phyloP scores from a whole-genome alignment of 208 protist genomes.

The Trypanosoma theileri region DNA sequence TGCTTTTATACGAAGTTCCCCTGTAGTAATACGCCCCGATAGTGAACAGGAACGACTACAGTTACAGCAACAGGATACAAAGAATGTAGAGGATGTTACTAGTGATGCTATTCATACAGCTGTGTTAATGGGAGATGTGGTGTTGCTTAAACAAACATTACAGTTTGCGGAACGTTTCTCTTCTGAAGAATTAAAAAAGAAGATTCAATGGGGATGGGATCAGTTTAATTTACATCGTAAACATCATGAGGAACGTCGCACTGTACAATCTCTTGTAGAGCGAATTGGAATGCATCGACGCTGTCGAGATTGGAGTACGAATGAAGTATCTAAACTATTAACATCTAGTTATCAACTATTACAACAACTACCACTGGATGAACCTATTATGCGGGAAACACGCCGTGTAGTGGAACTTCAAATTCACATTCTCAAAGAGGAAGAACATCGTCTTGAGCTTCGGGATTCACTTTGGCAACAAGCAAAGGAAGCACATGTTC shows the following conservation, averaged over 20 bases:
- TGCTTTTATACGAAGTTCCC: neutral
- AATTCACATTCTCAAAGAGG: slow-evolving; percentile 17
- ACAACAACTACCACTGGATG: slow-evolving; percentile 5
- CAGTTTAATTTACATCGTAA: neutral
- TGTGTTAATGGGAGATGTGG: neutral
- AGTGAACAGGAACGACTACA: neutral
- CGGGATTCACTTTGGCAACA: slow-evolving; percentile 14
- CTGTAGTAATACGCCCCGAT: neutral
- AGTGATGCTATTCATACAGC: slow-evolving; percentile 18
- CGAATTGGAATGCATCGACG: slow-evolving; percentile 10
- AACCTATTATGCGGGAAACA: slow-evolving; percentile 5
- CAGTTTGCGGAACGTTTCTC: slow-evolving; percentile 1
- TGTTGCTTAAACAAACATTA: slow-evolving; percentile 6
- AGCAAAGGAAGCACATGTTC: slow-evolving; percentile 15
- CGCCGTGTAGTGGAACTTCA: slow-evolving; percentile 26
- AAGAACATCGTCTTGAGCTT: slow-evolving; percentile 24
- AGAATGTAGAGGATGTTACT: neutral
- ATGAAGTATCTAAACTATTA: slow-evolving; percentile 11
- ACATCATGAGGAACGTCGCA: slow-evolving; percentile 3
- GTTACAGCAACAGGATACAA: neutral
- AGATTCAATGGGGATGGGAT: slow-evolving; percentile 4
- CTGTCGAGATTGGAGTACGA: slow-evolving; percentile 14
- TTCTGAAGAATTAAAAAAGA: neutral
- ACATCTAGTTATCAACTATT: slow-evolving; percentile 7
- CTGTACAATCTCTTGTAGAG: slow-evolving; percentile 2